Conservation (phyloP, 257 asterid species). For the Solanum verrucosum region DNA sequence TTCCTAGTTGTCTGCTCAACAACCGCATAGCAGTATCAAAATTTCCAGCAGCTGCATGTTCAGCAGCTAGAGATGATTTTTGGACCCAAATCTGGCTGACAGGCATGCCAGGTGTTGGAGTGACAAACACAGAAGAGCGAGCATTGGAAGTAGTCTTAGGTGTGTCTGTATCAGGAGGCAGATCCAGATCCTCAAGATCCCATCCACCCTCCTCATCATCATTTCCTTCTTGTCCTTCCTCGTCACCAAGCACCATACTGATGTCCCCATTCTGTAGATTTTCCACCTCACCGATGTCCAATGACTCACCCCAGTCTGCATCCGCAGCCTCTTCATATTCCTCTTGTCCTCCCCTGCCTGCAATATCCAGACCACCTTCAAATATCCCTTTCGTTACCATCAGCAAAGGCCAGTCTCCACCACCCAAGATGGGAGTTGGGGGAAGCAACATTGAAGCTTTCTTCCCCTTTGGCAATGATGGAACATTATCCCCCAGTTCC, state of each 20-base stretch:
- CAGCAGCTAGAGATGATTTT: constrained; percentile 85
- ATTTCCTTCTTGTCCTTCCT: constrained; percentile 41
- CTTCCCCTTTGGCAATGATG: constrained; percentile 46
- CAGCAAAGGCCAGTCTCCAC: constrained; percentile 85
- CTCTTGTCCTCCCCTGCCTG: constrained; percentile 27
- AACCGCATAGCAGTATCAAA: constrained; percentile 92
- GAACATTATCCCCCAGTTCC: constrained; percentile 62
- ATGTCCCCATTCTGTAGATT: constrained; percentile 45
- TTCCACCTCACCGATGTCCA: constrained; percentile 58
- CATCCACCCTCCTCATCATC: constrained; percentile 58
- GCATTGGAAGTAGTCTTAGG: constrained; percentile 45
- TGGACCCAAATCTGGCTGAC: constrained; percentile 95
- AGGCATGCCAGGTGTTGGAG: constrained; percentile 89
- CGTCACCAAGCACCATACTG: constrained; percentile 30
- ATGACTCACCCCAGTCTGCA: constrained; percentile 45
- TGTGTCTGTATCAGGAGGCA: constrained; percentile 73
- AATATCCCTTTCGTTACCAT: constrained; percentile 72
- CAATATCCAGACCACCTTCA: constrained; percentile 54
- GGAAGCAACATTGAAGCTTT: constrained; percentile 59
- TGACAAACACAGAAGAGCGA: constrained; percentile 52
- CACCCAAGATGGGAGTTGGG: constrained; percentile 59
- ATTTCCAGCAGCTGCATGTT: constrained; percentile 92
- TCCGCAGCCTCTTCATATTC: constrained; percentile 53
- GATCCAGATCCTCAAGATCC: constrained; percentile 93
- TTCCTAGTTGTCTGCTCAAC: constrained; percentile 71